phyloP scores from a whole-genome alignment of 495 filamentous ascomycete genomes.

The Penicillium angulare region DNA sequence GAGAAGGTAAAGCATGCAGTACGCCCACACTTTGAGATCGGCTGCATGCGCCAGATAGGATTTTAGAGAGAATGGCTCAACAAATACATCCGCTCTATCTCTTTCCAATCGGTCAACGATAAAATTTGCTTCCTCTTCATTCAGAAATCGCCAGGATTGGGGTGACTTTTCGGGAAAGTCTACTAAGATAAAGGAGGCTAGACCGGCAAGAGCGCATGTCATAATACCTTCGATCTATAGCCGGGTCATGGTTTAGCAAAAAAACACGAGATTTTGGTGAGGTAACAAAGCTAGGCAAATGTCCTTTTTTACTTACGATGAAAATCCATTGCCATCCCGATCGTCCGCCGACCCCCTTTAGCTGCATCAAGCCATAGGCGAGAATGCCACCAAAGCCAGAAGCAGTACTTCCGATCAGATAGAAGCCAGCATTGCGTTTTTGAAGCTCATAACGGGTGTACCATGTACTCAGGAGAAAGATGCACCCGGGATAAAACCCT shows the following conservation, averaged over 20 bases:
- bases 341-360: constrained; percentile 46
- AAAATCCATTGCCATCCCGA: constrained; percentile 65
- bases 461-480: constrained; percentile 64
- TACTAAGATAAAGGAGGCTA: constrained; percentile 53
- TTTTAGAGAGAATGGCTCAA: constrained; percentile 48
- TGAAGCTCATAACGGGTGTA: constrained; percentile 64
- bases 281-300: too few species aligned
- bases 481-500: constrained; percentile 60
- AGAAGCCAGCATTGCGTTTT: constrained; percentile 63
- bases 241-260: too few species aligned
- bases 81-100: constrained; percentile 55
- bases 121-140: constrained; percentile 48
- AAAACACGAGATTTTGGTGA: too few species aligned
- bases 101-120: constrained; percentile 57
- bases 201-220: too few species aligned
- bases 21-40: constrained; percentile 63
- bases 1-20: constrained; percentile 57
- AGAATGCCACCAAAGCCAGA: constrained; percentile 62
- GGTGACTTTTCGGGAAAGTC: constrained; percentile 57
- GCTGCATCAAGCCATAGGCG: constrained; percentile 63
- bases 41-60: constrained; percentile 47
- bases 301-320: too few species aligned
- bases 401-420: constrained; percentile 61
- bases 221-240: constrained; percentile 45
- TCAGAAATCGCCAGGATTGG: constrained; percentile 54